Evolutionary conservation across 2,329 filamentous ascomycete genomes (phyloP).

Genomic region (Fusarium subtropicale): DNA sequence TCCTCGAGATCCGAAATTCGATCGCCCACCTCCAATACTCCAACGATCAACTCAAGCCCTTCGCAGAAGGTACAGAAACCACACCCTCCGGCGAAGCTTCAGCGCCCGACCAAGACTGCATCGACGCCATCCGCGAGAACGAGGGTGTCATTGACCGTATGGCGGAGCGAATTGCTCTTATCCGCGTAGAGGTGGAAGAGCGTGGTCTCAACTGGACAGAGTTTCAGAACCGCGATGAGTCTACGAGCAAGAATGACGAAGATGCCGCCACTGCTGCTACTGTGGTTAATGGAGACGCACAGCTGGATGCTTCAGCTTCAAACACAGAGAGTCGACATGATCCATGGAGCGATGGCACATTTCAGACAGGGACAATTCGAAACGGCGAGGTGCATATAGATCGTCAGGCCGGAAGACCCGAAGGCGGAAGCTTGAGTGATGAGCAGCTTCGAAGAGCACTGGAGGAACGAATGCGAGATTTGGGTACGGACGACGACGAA

Average conservation of each 20-base stretch:
- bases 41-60: constrained; percentile 78
- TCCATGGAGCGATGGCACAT: constrained; percentile 73
- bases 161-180: constrained; percentile 71
- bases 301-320: not conserved
- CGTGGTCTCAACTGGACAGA: constrained; percentile 68
- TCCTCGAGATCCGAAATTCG: constrained; percentile 79
- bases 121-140: constrained; percentile 80
- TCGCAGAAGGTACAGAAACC: constrained; percentile 63
- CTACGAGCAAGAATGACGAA: constrained; percentile 50
- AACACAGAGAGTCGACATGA: constrained; percentile 47
- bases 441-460: constrained; percentile 68
- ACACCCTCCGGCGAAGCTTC: constrained; percentile 41
- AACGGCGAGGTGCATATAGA: constrained; percentile 63
- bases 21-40: constrained; percentile 79
- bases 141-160: constrained; percentile 75
- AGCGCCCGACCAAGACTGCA: constrained; percentile 73
- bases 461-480: constrained; percentile 64
- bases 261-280: constrained; percentile 19
- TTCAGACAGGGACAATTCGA: constrained; percentile 68
- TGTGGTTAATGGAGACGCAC: constrained; percentile 36
- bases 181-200: constrained; percentile 72
- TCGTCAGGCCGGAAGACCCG: constrained; percentile 35
- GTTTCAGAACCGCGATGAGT: constrained; percentile 63
- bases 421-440: constrained; percentile 65
- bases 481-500: constrained; percentile 59